Evolutionary conservation across 2,329 filamentous ascomycete species (phyloP).

Genomic region (Pseudogymnoascus destructans): DNA sequence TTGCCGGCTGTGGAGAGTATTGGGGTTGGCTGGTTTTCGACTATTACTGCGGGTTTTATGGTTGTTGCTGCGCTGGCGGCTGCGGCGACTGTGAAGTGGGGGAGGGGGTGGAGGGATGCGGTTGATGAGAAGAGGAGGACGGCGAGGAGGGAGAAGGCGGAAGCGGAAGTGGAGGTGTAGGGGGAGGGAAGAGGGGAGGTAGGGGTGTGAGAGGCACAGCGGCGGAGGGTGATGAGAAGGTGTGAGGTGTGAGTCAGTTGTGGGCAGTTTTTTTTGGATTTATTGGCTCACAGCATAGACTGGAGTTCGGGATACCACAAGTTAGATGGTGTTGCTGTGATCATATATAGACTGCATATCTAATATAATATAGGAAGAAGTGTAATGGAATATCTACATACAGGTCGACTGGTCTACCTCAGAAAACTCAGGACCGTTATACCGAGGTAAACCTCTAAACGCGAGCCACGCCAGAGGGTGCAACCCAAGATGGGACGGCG

Average conservation of each 20-base stretch:
- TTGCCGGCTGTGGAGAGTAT: conserved; percentile 61
- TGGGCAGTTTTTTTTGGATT: background rate
- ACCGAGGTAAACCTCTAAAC: background rate
- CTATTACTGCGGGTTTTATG: conserved; percentile 49
- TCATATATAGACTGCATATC: background rate
- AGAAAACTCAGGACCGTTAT: background rate
- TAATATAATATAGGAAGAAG: background rate
- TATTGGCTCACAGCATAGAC: background rate
- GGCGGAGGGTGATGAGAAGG: background rate
- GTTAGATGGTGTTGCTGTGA: background rate
- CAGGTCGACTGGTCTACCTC: background rate
- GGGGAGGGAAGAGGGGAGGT: background rate
- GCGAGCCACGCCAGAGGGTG: background rate
- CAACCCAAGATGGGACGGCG: background rate
- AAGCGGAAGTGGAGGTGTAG: background rate
- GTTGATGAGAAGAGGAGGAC: conserved; percentile 37
- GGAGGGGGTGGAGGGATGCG: conserved; percentile 29
- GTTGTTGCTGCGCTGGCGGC: conserved; percentile 24
- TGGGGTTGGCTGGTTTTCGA: conserved; percentile 72
- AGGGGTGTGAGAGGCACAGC: background rate
- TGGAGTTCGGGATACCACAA: background rate
- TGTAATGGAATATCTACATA: background rate
- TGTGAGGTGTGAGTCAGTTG: background rate
- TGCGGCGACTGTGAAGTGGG: conserved; percentile 20
- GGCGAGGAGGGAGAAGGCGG: conserved; percentile 23